Percentiles rank a stretch among this genome's conserved stretches.
Evolutionary conservation across 2,329 filamentous ascomycete genomes (phyloP).

Genomic region (Myriosclerotinia duriaeana): DNA sequence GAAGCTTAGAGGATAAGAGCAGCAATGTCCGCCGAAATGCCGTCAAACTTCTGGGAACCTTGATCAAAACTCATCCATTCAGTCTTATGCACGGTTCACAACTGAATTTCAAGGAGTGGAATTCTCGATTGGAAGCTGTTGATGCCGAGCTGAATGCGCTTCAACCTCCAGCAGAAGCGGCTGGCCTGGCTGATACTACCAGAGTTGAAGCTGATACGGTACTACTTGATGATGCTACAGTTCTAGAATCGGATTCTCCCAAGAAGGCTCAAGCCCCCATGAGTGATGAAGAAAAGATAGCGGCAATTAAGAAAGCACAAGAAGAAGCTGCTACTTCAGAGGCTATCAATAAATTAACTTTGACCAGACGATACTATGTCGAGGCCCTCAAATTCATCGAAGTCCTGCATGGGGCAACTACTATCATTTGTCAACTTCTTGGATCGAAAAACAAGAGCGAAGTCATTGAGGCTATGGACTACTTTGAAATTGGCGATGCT

Average conservation of each 20-base stretch:
- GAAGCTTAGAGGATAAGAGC: slow-evolving; percentile 95
- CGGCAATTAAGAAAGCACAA: slow-evolving; percentile 73
- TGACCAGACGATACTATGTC: slow-evolving; percentile 87
- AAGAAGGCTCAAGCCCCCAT: slow-evolving; percentile 58
- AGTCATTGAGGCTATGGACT: slow-evolving; percentile 98
- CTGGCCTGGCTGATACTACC: slow-evolving; percentile 66
- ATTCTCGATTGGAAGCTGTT: slow-evolving; percentile 74
- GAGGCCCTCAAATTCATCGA: slow-evolving; percentile 94
- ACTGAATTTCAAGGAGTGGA: slow-evolving; percentile 83
- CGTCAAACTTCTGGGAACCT: slow-evolving; percentile 82
- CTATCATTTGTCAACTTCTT: slow-evolving; percentile 79
- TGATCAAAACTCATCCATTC: slow-evolving; percentile 94
- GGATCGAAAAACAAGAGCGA: slow-evolving; percentile 97
- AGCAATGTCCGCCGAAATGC: slow-evolving; percentile 95
- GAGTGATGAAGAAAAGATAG: slow-evolving; percentile 76
- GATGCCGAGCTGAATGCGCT: slow-evolving; percentile 79
- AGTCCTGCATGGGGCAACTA: slow-evolving; percentile 79
- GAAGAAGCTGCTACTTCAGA: slow-evolving; percentile 88
- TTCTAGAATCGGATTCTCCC: slow-evolving; percentile 64
- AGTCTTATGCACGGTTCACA: slow-evolving; percentile 87
- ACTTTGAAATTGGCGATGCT: slow-evolving; percentile 90
- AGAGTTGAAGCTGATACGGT: slow-evolving; percentile 69
- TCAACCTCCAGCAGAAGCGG: slow-evolving; percentile 72
- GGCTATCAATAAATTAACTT: slow-evolving; percentile 79
- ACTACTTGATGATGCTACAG: slow-evolving; percentile 85